Conservation (phyloP, 1,284 basidiomycete genomes). For the Cystobasidium slooffiae region DNA sequence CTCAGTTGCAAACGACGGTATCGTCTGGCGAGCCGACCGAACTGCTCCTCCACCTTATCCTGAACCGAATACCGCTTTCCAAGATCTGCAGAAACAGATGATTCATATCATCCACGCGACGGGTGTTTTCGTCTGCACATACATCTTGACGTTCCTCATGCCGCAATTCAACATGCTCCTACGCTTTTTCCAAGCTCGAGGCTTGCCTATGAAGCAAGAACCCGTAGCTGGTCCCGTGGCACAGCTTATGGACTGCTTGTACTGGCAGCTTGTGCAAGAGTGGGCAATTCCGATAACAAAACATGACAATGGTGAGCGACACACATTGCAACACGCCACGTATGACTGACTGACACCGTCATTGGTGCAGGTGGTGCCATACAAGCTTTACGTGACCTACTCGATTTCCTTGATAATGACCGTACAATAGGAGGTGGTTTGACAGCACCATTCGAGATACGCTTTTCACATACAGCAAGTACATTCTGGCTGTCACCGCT, state of each 20-base stretch:
- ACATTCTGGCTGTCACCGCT: constrained; percentile 30
- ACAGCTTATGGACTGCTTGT: constrained; percentile 40
- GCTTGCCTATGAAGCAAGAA: constrained; percentile 25
- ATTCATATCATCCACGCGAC: constrained; percentile 29
- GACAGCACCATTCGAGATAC: constrained; percentile 37
- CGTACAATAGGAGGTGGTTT: constrained; percentile 28
- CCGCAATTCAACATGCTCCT: constrained; percentile 33
- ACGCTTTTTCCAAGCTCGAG: constrained; percentile 11
- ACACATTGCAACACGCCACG: no score
- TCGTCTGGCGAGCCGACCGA: constrained; percentile 30
- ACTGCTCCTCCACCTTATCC: constrained; percentile 14
- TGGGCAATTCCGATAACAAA: constrained; percentile 30
- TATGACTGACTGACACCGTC: neutral
- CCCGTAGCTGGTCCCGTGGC: constrained; percentile 23
- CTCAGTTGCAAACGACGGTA: constrained; percentile 11
- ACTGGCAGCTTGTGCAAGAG: constrained; percentile 39
- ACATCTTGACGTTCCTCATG: constrained; percentile 19
- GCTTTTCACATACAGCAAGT: constrained; percentile 27
- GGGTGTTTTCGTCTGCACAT: constrained; percentile 35
- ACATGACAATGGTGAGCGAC: constrained; percentile 15
- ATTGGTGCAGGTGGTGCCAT: constrained; percentile 18
- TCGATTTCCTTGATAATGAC: constrained; percentile 34
- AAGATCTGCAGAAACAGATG: constrained; percentile 19
- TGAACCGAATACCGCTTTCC: neutral
- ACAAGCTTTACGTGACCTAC: constrained; percentile 32